Percentiles rank a stretch among this genome's conserved stretches.
Evolutionary conservation across 1,139 yeast genomes (phyloP).

Genomic region (Maudiozyma humilis): DNA sequence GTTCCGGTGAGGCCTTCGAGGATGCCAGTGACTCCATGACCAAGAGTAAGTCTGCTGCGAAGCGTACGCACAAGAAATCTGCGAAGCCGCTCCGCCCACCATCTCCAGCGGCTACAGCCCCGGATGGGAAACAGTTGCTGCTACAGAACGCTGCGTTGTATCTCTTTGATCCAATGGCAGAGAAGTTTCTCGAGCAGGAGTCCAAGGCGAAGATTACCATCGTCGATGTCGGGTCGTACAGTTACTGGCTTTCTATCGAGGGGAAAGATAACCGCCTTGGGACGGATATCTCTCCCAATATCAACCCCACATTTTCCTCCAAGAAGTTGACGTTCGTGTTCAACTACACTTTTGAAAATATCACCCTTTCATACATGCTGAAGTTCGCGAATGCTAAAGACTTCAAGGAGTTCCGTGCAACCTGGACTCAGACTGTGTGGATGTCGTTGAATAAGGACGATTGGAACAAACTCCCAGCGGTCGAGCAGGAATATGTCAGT

Average conservation of each 20-base stretch:
- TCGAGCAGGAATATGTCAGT: slow-evolving; percentile 43
- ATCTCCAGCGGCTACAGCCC: slow-evolving; percentile 10
- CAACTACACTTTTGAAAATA: slow-evolving; percentile 41
- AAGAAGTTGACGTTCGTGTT: slow-evolving; percentile 56
- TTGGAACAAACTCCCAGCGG: slow-evolving; percentile 40
- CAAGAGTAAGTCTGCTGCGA: too few species aligned
- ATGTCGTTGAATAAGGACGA: slow-evolving; percentile 46
- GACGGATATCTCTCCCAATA: slow-evolving; percentile 38
- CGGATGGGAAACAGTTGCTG: slow-evolving; percentile 20
- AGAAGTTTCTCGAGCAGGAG: slow-evolving; percentile 43
- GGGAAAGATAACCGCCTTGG: slow-evolving; percentile 34
- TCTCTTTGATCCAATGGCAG: slow-evolving; percentile 47
- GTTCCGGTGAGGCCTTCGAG: slow-evolving; percentile 6
- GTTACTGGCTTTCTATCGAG: slow-evolving; percentile 44
- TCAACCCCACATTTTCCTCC: slow-evolving; percentile 60
- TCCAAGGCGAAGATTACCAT: slow-evolving; percentile 34
- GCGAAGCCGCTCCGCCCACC: slow-evolving; percentile 4
- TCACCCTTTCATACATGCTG: slow-evolving; percentile 54
- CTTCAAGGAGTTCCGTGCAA: slow-evolving; percentile 45
- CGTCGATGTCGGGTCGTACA: slow-evolving; percentile 44
- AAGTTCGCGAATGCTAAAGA: slow-evolving; percentile 40
- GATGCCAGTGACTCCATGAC: slow-evolving; percentile 4
- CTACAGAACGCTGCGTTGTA: slow-evolving; percentile 38
- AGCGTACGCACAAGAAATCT: slow-evolving; percentile 4
- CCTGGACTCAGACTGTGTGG: slow-evolving; percentile 50